phyloP scores from a whole-genome alignment of 371 early-diverging fungal species.

The Capillidium heterosporum region DNA sequence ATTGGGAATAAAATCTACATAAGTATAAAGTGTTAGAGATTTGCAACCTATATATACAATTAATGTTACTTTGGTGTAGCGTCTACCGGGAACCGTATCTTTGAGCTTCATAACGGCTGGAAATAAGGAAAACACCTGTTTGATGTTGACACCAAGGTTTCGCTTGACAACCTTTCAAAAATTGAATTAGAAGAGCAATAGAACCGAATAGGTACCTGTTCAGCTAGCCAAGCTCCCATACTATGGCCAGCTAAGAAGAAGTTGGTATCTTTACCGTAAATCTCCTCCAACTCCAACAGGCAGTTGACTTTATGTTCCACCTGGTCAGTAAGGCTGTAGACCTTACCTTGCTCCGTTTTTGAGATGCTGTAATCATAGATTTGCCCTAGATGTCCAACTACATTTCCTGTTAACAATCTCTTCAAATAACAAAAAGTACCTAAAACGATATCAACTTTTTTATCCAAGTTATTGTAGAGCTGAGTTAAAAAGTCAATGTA shows the following conservation, averaged over 20 bases:
- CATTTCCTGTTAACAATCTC: not conserved
- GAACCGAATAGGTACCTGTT: slow-evolving; percentile 11
- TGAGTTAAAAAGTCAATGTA: slow-evolving; percentile 1
- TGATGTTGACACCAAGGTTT: not conserved
- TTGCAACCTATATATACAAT: not conserved
- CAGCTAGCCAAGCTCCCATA: slow-evolving; percentile 40
- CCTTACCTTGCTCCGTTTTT: not conserved
- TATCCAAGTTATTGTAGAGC: not conserved
- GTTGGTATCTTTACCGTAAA: slow-evolving; percentile 23
- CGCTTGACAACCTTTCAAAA: not conserved
- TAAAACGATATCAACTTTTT: slow-evolving; percentile 1
- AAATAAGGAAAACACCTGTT: not conserved
- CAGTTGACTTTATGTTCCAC: slow-evolving; percentile 43
- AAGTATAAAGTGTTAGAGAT: not conserved
- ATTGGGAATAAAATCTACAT: not conserved
- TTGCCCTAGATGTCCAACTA: slow-evolving; percentile 5
- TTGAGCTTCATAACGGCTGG: not conserved
- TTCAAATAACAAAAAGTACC: not conserved
- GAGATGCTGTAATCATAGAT: not conserved
- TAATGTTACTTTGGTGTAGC: not conserved
- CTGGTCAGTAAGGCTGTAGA: slow-evolving; percentile 35
- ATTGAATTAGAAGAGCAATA: not conserved
- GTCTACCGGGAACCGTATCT: not conserved
- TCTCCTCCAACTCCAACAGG: slow-evolving; percentile 25
- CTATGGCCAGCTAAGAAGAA: slow-evolving; percentile 46